These are phyloP conservation scores for Spathaspora sp. DNA, from an alignment of 805 yeast species.

Conservation along the genomic window DNA sequence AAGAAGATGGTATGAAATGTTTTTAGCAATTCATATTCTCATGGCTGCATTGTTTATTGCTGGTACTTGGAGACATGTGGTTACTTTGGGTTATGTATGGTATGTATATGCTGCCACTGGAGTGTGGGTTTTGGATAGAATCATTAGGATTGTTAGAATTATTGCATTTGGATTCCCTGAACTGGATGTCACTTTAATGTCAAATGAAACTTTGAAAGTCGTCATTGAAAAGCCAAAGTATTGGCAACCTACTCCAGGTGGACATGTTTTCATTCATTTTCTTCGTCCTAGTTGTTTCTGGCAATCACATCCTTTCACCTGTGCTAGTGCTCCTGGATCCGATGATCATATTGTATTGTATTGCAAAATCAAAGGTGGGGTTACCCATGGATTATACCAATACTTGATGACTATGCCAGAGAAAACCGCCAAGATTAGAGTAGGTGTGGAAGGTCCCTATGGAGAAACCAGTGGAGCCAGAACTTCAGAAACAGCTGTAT, in stretches of 20 bases:
- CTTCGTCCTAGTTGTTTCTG: conserved; percentile 44
- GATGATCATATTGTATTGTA: conserved; percentile 29
- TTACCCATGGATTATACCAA: conserved; percentile 20
- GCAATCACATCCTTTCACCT: conserved; percentile 69
- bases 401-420: conserved; percentile 20
- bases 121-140: conserved; percentile 69
- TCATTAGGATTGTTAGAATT: conserved; percentile 52
- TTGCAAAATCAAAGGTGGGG: conserved; percentile 30
- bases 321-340: conserved; percentile 14
- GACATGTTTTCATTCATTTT: conserved; percentile 56
- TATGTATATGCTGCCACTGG: conserved; percentile 50
- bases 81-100: conserved; percentile 29
- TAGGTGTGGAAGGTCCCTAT: conserved; percentile 35
- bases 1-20: conserved; percentile 46
- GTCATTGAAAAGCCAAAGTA: conserved; percentile 47
- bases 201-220: conserved; percentile 46
- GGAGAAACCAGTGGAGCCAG: conserved; percentile 30
- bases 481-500: conserved; percentile 22
- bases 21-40: conserved; percentile 52
- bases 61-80: conserved; percentile 49
- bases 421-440: conserved; percentile 16
- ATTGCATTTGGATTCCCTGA: conserved; percentile 56
- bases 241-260: conserved; percentile 59
- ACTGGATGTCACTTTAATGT: conserved; percentile 39
- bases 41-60: conserved; percentile 45